Percentiles rank a stretch among this genome's conserved stretches.
Conservation (phyloP, 2,329 filamentous ascomycete species). For the Penicillium sp. region DNA sequence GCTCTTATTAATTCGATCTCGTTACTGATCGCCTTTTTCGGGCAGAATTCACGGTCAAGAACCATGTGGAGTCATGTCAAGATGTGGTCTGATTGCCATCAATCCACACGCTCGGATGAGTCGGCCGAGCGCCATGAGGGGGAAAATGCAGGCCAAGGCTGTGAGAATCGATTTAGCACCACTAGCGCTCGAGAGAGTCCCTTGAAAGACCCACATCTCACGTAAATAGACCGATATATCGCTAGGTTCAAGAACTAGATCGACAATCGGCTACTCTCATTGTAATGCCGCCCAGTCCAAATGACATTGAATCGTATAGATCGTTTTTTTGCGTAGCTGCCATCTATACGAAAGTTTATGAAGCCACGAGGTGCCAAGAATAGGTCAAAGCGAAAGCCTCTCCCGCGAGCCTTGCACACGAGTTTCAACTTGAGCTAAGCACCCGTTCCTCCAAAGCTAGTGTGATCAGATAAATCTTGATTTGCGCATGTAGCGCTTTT, state of each 20-base stretch:
- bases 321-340: neutral
- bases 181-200: neutral
- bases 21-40: neutral
- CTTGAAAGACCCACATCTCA: neutral
- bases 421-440: neutral
- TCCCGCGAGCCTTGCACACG: neutral
- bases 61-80: neutral
- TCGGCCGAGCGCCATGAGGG: neutral
- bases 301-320: too few species aligned
- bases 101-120: neutral
- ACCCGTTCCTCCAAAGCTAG: neutral
- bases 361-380: too few species aligned
- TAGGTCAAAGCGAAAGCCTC: neutral
- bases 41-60: neutral
- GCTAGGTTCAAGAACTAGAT: neutral
- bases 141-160: neutral
- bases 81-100: neutral
- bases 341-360: neutral
- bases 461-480: constrained; percentile 6
- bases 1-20: neutral
- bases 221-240: neutral
- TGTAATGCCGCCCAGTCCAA: neutral
- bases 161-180: neutral
- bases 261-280: neutral
- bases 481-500: neutral